Evolutionary conservation across 371 early-diverging fungal species (phyloP), one percentile per base, ranked within the genome.

Genomic region (Mortierella sp.): DNA sequence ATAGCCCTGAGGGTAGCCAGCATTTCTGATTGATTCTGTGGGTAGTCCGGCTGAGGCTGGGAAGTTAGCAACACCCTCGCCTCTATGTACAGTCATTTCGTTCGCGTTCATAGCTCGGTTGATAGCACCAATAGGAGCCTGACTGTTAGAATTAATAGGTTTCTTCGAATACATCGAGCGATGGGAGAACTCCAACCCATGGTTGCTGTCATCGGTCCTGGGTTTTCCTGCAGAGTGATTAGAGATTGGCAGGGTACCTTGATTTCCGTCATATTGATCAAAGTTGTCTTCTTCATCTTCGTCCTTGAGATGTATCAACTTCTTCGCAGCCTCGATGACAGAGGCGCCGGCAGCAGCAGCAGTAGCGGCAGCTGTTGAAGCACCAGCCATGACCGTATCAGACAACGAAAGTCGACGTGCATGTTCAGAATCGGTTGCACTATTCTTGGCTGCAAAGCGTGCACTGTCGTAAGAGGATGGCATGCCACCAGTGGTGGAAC

Each of bases 311-410:
- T 29, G 19, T 2, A 70, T 55, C 47, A 66, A n/a, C 61, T 62
- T 67, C 61, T 60, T 70, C 10, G 72, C 77, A 2, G 68, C 72
- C 22, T 71, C 64, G 22, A 76, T 70, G 42, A 75, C 67, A 19
- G 66, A 56, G 15, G 68, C 68, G 9, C 66, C 72, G 8, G 77
- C 72, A 37, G 66, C 60, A 4, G 64, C 67, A 22, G n/a, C n/a
- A n/a, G n/a, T n/a, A 37, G 68, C 63, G 10, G 68, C 68, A 22
- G 71, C 68, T 19, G 71, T 23, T 12, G 67, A 10, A 0, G 72
- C 77, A 26, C 62, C 45, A 0, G 64, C 29, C 43, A 47, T 65
- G 56, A 76, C 71, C 3, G 67, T 61, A 0, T 49, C 75, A 1
- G 65, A 19, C 1, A 68, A n/a, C 23, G 68, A 64, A 28, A 28